Evolutionary conservation across 1,139 yeast genomes (phyloP), one percentile per base, ranked within the genome.

Genomic region (Diutina scorzettiae): DNA sequence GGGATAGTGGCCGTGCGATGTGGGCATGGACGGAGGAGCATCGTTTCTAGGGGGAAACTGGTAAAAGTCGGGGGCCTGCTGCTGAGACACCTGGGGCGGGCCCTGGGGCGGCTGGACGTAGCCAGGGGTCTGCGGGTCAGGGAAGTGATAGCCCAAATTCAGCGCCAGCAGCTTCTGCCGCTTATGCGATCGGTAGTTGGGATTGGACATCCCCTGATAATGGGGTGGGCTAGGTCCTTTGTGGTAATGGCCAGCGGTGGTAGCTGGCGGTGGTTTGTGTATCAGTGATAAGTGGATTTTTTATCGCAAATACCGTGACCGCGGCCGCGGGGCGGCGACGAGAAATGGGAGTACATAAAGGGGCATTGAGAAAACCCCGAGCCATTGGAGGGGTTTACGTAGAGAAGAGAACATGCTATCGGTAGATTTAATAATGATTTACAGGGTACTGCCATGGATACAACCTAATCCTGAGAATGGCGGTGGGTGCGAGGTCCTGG

Each of bases 131-230:
- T 23, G 28, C 12, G 39, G 39, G 27, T 43, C 25, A 17, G 51
- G 53, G 46, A 58, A 60, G 46, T 62, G 60, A 47, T 58, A 62
- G 24, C 64, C 61, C 20, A 57, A 51, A 48, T 58, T 63, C 66
- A 62, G 66, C 41, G 62, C 45, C 36, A 66, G 63, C 45, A 68
- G 63, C 50, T 65, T 65, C 55, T 64, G 71, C 47, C 71, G 68
- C 51, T 66, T 66, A 51, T 66, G 71, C 7, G 32, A 28, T 17
- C 27, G 33, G 27, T 12, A 20, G 33, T 19, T 19, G 25, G 41
- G 41, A 28, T 28, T 28, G 32, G 32, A 28, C 33, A 37, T 27
- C 24, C 11, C 27, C 27, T 24, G 11, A 7, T 24, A 24, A 24
- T 24, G 9, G 27, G 27, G 11, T 7, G 11, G 7, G 27, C 9